Conservation (phyloP, 208 protist genomes). For the Angomonas ambiguus region DNA sequence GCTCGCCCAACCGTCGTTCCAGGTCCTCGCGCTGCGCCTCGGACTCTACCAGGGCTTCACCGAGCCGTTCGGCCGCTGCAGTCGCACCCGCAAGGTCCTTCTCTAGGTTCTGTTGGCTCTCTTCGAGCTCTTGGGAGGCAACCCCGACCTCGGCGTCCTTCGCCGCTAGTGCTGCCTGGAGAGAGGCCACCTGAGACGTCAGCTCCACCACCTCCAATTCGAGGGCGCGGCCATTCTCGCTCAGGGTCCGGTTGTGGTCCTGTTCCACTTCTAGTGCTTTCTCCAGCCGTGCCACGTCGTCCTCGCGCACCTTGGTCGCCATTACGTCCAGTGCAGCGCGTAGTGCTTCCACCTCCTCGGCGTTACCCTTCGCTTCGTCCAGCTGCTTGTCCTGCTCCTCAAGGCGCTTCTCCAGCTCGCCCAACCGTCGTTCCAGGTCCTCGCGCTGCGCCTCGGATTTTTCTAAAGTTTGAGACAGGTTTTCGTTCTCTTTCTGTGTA, state of each 20-base stretch:
- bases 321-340: neutral
- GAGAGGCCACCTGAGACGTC: neutral
- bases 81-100: neutral
- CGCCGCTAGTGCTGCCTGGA: neutral
- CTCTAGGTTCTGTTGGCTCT: neutral
- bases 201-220: neutral
- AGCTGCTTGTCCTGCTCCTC: slow-evolving; percentile 9
- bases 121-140: neutral
- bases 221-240: neutral
- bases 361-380: slow-evolving; percentile 10
- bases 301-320: neutral
- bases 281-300: neutral
- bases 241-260: neutral
- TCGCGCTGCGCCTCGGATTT: neutral
- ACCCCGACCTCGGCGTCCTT: neutral
- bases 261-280: neutral
- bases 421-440: neutral
- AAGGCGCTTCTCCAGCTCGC: neutral
- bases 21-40: neutral
- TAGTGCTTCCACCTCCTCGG: neutral
- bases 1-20: neutral
- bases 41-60: neutral
- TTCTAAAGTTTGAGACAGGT: neutral
- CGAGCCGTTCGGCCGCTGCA: neutral
- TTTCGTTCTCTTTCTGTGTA: neutral